Conservation (phyloP, 2,329 filamentous ascomycete species). For the Immersiporthe knoxdaviesiana region DNA sequence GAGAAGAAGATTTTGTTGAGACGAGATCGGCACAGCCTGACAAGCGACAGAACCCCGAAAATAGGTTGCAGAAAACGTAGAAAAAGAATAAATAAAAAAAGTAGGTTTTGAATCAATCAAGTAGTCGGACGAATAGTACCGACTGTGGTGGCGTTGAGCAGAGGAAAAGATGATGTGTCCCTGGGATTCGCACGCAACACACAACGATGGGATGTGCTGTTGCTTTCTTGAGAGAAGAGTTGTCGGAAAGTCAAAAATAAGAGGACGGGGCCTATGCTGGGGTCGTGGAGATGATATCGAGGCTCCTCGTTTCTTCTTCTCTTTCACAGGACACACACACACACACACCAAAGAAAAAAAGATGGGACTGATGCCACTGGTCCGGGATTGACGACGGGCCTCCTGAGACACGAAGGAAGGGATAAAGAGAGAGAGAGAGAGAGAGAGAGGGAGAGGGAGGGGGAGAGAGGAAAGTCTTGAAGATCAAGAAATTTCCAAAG, state of each 20-base stretch:
- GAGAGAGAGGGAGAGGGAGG: constrained; percentile 45
- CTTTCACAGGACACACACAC: neutral
- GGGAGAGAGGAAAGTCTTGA: constrained; percentile 47
- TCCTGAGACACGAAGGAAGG: constrained; percentile 39
- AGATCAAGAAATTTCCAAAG: constrained; percentile 44
- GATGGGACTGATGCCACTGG: constrained; percentile 32
- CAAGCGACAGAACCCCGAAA: constrained; percentile 9
- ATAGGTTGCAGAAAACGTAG: constrained; percentile 31
- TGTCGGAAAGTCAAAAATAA: constrained; percentile 30
- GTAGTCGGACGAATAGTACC: constrained; percentile 38
- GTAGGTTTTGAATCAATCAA: constrained; percentile 36
- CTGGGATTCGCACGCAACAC: constrained; percentile 34
- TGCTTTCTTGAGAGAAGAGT: constrained; percentile 9
- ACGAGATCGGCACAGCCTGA: constrained; percentile 38
- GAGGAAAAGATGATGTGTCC: constrained; percentile 39
- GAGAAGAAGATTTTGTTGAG: constrained; percentile 39
- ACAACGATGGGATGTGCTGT: constrained; percentile 32
- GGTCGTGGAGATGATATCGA: constrained; percentile 18
- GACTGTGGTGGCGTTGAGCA: constrained; percentile 33
- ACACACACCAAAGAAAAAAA: constrained; percentile 29
- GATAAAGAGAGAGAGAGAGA: constrained; percentile 41
- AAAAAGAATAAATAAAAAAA: neutral
- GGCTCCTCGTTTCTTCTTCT: neutral
- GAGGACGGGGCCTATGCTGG: constrained; percentile 21
- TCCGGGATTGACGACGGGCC: constrained; percentile 38